Percentiles rank a stretch among this genome's conserved stretches.
Evolutionary conservation across 257 asterid genomes (phyloP).

Genomic region (Scutellaria baicalensis): DNA sequence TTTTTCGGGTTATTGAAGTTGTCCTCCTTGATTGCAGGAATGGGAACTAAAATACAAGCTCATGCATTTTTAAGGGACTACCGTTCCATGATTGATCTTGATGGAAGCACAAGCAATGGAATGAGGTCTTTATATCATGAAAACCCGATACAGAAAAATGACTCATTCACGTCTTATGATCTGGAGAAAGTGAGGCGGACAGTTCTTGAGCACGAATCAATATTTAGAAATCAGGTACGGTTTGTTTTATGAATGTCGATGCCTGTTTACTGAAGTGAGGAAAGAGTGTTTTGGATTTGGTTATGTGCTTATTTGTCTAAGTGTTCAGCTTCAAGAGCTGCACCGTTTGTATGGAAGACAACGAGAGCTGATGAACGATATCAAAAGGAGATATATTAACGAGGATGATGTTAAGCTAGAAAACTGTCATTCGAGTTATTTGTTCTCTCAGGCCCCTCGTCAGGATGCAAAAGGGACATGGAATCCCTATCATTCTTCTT

Average conservation of each 20-base stretch:
- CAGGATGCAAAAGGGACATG: constrained; percentile 13
- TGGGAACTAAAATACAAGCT: constrained; percentile 64
- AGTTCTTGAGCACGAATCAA: constrained; percentile 59
- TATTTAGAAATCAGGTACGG: constrained; percentile 63
- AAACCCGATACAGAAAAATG: constrained; percentile 19
- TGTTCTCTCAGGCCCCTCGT: constrained; percentile 17
- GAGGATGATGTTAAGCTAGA: constrained; percentile 15
- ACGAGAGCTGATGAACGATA: constrained; percentile 54
- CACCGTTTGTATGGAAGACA: constrained; percentile 73
- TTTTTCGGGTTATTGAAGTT: neutral
- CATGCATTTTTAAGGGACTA: constrained; percentile 26
- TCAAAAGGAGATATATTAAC: constrained; percentile 21
- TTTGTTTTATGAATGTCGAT: neutral
- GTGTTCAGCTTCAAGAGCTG: constrained; percentile 68
- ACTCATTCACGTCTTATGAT: constrained; percentile 20
- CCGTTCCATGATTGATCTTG: constrained; percentile 34
- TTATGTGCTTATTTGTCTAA: neutral
- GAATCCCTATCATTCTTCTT: constrained; percentile 25
- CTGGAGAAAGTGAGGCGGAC: constrained; percentile 46
- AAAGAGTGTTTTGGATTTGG: neutral
- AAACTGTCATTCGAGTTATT: constrained; percentile 11
- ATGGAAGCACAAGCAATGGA: constrained; percentile 26
- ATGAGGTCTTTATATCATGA: constrained; percentile 28
- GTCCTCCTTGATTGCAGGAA: constrained; percentile 34
- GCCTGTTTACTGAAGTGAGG: neutral